phyloP scores from a whole-genome alignment of 2,329 filamentous ascomycete species.

The Clathrospora elynae region DNA sequence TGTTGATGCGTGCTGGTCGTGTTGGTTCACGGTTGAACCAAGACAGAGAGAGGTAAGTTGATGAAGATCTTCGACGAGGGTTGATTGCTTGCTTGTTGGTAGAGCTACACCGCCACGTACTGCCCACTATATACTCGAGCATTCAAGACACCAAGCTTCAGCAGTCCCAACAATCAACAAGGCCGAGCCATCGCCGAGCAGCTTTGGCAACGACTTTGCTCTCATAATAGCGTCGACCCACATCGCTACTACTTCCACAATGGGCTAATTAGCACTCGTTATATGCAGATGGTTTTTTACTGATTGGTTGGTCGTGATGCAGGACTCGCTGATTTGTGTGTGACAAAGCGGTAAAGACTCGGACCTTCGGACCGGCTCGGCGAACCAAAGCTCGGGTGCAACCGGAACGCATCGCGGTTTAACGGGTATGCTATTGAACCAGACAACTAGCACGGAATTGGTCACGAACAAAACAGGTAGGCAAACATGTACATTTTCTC shows the following conservation, averaged over 20 bases:
- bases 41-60: background rate
- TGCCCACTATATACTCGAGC: background rate
- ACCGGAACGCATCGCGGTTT: background rate
- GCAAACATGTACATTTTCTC: too few species aligned
- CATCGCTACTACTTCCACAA: background rate
- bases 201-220: background rate
- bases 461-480: too few species aligned
- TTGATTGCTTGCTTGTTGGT: background rate
- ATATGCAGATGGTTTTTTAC: background rate
- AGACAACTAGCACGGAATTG: too few species aligned
- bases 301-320: slow-evolving; percentile 1
- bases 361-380: slow-evolving; percentile 16
- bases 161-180: slow-evolving; percentile 3
- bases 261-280: background rate
- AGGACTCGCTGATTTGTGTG: background rate
- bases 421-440: background rate
- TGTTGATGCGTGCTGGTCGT: slow-evolving; percentile 3
- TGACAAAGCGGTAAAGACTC: slow-evolving; percentile 13
- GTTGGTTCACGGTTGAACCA: background rate
- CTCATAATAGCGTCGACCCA: background rate
- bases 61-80: too few species aligned
- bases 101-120: slow-evolving; percentile 3
- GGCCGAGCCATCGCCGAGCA: slow-evolving; percentile 22
- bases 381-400: slow-evolving; percentile 5
- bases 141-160: background rate